phyloP scores from a whole-genome alignment of 176 grass and related monocot species.

The Aegilops sharonensis region DNA sequence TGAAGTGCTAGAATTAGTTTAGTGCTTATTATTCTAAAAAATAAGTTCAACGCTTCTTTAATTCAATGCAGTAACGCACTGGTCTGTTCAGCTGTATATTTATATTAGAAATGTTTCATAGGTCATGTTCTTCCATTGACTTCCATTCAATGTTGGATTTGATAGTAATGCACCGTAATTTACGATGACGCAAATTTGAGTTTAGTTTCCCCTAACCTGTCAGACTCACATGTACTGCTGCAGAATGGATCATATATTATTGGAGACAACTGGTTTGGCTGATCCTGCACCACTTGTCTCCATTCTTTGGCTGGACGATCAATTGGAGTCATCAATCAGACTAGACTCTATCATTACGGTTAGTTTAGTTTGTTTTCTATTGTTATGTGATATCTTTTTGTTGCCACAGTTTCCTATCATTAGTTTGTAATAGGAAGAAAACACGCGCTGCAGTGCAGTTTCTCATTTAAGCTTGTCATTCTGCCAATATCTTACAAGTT shows the following conservation, averaged over 20 bases:
- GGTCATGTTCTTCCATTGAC: neutral
- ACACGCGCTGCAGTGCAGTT: neutral
- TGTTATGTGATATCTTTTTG: neutral
- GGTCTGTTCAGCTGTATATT: neutral
- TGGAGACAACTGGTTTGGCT: slow-evolving; percentile 94
- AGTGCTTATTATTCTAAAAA: neutral
- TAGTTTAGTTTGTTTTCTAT: slow-evolving; percentile 49
- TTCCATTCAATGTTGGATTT: slow-evolving; percentile 8
- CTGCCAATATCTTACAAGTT: slow-evolving; percentile 1
- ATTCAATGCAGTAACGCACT: neutral
- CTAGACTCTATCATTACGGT: slow-evolving; percentile 96
- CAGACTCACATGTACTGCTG: slow-evolving; percentile 9
- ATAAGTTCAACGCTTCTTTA: neutral
- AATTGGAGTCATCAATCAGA: slow-evolving; percentile 78
- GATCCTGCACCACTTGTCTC: slow-evolving; percentile 91
- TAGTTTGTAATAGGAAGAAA: slow-evolving; percentile 9
- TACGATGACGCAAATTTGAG: neutral
- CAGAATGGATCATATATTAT: slow-evolving; percentile 98
- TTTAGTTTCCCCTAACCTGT: slow-evolving; percentile 29
- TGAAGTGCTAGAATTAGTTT: neutral
- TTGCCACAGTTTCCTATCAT: neutral
- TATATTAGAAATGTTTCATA: neutral
- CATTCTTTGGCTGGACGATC: slow-evolving; percentile 95
- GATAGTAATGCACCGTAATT: neutral
- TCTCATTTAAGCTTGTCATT: neutral